A percentile compares a stretch with the other conserved stretches of the same genome.
Evolutionary conservation across 2,329 filamentous ascomycete species (phyloP).

Genomic region (Hypoxylon sp.): DNA sequence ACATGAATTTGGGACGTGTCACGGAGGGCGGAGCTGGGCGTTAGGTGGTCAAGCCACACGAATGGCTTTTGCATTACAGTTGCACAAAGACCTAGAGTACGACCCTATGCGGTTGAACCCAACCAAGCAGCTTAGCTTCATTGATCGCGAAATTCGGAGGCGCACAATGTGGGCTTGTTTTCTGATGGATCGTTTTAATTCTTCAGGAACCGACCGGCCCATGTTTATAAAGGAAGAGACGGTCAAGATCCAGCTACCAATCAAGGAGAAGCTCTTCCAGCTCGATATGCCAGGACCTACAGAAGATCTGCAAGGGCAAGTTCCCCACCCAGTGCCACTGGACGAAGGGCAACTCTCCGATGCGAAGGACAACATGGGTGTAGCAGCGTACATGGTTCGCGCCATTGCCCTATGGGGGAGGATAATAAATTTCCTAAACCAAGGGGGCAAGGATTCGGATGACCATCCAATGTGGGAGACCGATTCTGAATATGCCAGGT

Average conservation of each 20-base stretch:
- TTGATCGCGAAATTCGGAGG: constrained; percentile 91
- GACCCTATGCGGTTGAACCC: constrained; percentile 78
- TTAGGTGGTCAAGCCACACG: constrained; percentile 94
- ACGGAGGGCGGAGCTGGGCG: constrained; percentile 96
- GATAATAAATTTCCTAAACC: constrained; percentile 90
- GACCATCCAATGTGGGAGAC: constrained; percentile 83
- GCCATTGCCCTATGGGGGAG: constrained; percentile 90
- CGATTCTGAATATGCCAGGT: constrained; percentile 80
- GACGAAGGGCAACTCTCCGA: constrained; percentile 76
- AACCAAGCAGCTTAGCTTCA: constrained; percentile 81
- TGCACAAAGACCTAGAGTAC: constrained; percentile 91
- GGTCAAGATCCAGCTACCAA: constrained; percentile 89
- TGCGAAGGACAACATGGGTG: constrained; percentile 89
- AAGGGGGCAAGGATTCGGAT: constrained; percentile 88
- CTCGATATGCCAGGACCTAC: constrained; percentile 92
- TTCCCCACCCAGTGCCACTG: constrained; percentile 73
- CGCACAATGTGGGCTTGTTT: constrained; percentile 99
- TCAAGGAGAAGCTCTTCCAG: constrained; percentile 90
- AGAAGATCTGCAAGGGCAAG: constrained; percentile 82
- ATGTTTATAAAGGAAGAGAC: constrained; percentile 92
- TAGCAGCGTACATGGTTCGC: constrained; percentile 90
- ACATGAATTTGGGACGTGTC: constrained; percentile 97
- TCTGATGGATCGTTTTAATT: constrained; percentile 97
- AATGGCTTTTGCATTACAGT: constrained; percentile 95
- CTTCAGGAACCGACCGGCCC: constrained; percentile 91